Percentiles rank a stretch among this genome's conserved stretches.
These are phyloP conservation scores for Citrullus colocynthis DNA, from an alignment of 306 rosid species.

Conservation along the genomic window DNA sequence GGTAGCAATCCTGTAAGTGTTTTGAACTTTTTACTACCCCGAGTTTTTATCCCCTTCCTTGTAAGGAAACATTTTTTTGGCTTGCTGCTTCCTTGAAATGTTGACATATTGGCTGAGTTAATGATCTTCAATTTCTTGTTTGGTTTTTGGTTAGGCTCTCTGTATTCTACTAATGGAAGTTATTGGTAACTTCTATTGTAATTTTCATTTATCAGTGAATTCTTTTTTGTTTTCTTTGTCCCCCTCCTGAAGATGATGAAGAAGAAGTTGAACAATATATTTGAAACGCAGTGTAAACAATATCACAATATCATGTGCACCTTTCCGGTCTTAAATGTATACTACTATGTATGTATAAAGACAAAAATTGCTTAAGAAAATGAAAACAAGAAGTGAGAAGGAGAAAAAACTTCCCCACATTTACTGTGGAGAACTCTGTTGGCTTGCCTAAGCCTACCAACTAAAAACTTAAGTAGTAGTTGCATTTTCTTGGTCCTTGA, in stretches of 20 bases:
- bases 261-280: no score
- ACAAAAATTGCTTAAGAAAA: not conserved
- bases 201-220: not conserved
- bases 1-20: conserved; percentile 98
- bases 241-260: no score
- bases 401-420: no score
- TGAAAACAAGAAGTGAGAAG: no score
- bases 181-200: not conserved
- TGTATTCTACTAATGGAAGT: not conserved
- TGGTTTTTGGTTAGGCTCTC: not conserved
- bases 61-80: not conserved
- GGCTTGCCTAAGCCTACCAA: no score
- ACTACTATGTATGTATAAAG: not conserved
- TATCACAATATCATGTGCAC: not conserved
- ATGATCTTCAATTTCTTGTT: not conserved
- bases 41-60: not conserved
- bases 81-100: not conserved
- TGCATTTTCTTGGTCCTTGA: no score
- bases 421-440: no score
- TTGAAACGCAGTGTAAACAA: no score
- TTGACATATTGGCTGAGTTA: not conserved
- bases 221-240: no score
- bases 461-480: no score
- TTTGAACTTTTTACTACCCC: not conserved
- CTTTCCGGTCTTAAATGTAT: not conserved